Evolutionary conservation across 768 basidiomycete species (phyloP), one percentile per base, ranked within the genome.

Genomic region (Coprinopsis sp.): DNA sequence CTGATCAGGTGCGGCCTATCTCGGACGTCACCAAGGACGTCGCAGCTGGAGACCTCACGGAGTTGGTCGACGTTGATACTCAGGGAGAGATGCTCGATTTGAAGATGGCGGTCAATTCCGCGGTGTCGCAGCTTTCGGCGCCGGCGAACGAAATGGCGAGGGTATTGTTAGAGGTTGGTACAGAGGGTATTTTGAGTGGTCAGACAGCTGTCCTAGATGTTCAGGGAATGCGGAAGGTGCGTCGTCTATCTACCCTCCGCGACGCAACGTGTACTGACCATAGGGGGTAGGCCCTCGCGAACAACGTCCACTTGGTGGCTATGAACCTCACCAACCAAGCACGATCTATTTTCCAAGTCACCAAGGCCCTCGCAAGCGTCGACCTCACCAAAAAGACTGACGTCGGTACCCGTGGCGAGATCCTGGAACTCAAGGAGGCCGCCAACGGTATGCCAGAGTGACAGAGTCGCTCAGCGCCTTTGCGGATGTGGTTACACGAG

Each of bases 401-500:
- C 47, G 91, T 94, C 53, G 87, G 92, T 53, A 92, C 91, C 34
- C 80, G 87, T 30, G 93, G 94, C 12, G 93, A 97, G 71, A 95
- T 97, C 62, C 67, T 87, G 50, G 87, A 91, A 62, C 63, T 89
- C 67, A 88, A 91, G 67, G 83, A 89, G 64, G 97, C 92, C 1
- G 92, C 97, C 31, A 98, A 98, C 59, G 85, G 80, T 46, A 98
- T 97, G 94, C 95, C 93, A 10, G 87, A 82, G 67, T 82, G 94
- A 96, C 93, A 10, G 87, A 82, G 67, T 82, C 79, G 59, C 62
- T 91, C 64, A 88, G 84, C 55, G 73, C 89, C 33, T 91, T 92
- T 62, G 90, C 90, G 0, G 86, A 87, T 56, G 88, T 91, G 65
- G 77, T 79, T 19, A 74, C 74, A 46, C 73, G 93, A 45, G 94